Base-by-base conservation (phyloP, 257 asterid genomes). In the Fraxinus pennsylvanica region DNA sequence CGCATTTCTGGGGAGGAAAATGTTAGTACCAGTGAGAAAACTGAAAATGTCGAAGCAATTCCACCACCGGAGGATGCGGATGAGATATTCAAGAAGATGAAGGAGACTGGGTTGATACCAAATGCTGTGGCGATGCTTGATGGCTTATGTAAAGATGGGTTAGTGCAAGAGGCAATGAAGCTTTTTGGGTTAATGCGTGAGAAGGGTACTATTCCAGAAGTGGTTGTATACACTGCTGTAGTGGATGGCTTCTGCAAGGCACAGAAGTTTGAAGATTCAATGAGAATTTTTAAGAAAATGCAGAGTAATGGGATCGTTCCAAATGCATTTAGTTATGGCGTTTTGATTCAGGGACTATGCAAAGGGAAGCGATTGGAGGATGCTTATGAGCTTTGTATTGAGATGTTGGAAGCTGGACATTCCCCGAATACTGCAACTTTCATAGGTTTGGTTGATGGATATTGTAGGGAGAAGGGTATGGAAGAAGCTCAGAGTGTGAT, bases 121-220 rank as follows among this genome's bases (percentile, higher is more conserved):
- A 92, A 91, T 54, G 98, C 97, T 14, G 98, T 95, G 68, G 96
- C 98, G 4, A 91, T 95, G 99, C 97, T 92, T 45, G 98, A 92
- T 72, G 96, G 97, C 5, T 79, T 95, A 78, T 95, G 97, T 79
- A 95, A 92, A 84, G 98, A 94, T 38, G 97, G 98, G 73, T 82
- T 90, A 73, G 94, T 91, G 79, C 96, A 90, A 65, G 98, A 94
- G 25, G 97, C 97, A 27, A 89, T 92, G 94, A 90, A 90, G 85
- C 89, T 94, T 80, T 92, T 94, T 36, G 90, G 92, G 9, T 45
- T 85, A 81, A 94, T 94, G 97, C 94, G 97, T 8, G 97, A 94
- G 84, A 94, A 83, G 76, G 96, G 97, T 68, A 82, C 92, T 5
- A 89, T 94, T 36, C 98, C 98, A 7, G 97, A 92, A 80, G 93